These are phyloP conservation scores for Anthracocystis walkeri DNA, from an alignment of 1,284 basidiomycete genomes.

Conservation along the genomic window DNA sequence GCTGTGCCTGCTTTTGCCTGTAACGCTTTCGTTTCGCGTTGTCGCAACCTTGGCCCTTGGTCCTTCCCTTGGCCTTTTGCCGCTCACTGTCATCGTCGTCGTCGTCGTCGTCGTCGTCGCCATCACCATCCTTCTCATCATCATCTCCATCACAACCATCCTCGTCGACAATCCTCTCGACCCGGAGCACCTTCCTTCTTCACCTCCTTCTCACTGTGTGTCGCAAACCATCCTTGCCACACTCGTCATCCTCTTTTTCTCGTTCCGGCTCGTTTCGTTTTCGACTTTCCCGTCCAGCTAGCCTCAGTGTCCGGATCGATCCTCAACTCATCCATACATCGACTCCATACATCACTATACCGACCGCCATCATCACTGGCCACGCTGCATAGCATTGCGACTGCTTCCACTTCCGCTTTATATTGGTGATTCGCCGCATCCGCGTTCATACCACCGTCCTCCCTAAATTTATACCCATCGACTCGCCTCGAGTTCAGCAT, in stretches of 20 bases:
- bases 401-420: background rate
- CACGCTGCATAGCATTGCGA: background rate
- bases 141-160: background rate
- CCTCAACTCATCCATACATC: background rate
- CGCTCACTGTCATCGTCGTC: background rate
- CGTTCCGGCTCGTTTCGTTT: conserved; percentile 4
- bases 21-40: conserved; percentile 3
- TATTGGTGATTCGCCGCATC: background rate
- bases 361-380: background rate
- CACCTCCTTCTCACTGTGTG: background rate
- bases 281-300: background rate
- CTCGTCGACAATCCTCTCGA: background rate
- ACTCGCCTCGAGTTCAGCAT: background rate
- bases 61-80: background rate
- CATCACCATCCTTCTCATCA: background rate
- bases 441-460: background rate
- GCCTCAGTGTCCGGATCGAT: background rate
- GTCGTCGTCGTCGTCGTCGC: background rate
- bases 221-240: background rate
- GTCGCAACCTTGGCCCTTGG: background rate
- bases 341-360: background rate
- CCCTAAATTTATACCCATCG: conserved; percentile 4
- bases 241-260: background rate
- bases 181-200: conserved; percentile 1
- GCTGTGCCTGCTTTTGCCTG: background rate